Evolutionary conservation across 495 filamentous ascomycete species (phyloP).

Genomic region (Margaritispora aquatica): DNA sequence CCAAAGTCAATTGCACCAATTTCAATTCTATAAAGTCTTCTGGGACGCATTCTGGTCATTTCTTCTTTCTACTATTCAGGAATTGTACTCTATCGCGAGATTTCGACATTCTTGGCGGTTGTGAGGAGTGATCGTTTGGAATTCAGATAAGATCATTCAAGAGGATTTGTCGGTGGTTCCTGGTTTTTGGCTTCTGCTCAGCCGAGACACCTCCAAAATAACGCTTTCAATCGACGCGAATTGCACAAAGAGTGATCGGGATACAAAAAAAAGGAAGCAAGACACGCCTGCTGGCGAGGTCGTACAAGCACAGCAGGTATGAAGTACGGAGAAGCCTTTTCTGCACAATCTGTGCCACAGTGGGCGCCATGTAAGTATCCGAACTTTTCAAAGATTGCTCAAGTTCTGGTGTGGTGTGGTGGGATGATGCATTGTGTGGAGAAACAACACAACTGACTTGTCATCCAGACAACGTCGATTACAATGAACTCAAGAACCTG

Average conservation of each 20-base stretch:
- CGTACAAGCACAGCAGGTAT: constrained; percentile 25
- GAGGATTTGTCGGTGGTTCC: background rate
- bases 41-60: too few relatives aligned
- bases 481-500: constrained; percentile 66
- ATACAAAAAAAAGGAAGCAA: background rate
- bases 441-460: background rate
- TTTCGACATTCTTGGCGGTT: too few relatives aligned
- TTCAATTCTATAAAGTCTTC: background rate
- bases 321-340: constrained; percentile 52
- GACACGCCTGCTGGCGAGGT: background rate
- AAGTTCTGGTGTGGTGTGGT: background rate
- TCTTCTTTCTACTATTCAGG: too few relatives aligned
- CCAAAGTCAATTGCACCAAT: background rate
- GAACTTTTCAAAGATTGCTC: background rate
- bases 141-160: too few relatives aligned
- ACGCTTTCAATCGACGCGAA: background rate
- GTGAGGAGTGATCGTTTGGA: too few relatives aligned
- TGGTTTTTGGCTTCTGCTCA: background rate
- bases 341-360: constrained; percentile 47
- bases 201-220: background rate
- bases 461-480: constrained; percentile 64
- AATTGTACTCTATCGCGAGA: too few relatives aligned
- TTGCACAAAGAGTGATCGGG: background rate
- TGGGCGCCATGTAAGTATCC: constrained; percentile 36
- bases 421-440: background rate